These are phyloP conservation scores for Mucor racemosus DNA, from an alignment of 371 early-diverging fungal genomes.

Conservation along the genomic window DNA sequence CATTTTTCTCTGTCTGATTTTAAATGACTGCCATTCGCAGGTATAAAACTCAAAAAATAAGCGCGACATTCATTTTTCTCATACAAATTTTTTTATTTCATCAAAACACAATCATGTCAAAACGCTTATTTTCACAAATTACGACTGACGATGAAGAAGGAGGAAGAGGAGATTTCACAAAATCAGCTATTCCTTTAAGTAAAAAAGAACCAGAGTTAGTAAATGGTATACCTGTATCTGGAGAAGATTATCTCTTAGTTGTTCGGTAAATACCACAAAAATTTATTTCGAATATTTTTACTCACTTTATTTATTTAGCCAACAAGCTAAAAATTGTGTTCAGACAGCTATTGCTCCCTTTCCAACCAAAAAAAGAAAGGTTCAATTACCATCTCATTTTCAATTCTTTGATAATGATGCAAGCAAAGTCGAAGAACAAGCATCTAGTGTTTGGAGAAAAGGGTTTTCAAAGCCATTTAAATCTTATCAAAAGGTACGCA, in stretches of 20 bases:
- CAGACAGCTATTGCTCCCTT: constrained; percentile 38
- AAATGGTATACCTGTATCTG: constrained; percentile 49
- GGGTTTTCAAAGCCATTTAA: constrained; percentile 31
- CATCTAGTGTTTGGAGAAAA: constrained; percentile 38
- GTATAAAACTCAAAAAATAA: too few species aligned
- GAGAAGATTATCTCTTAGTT: constrained; percentile 52
- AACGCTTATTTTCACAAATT: constrained; percentile 36
- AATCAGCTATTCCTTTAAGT: constrained; percentile 37
- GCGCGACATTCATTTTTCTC: neutral
- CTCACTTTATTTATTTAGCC: constrained; percentile 15
- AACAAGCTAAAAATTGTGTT: constrained; percentile 40
- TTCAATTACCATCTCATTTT: constrained; percentile 36
- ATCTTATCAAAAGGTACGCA: constrained; percentile 30
- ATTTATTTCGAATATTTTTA: too few species aligned
- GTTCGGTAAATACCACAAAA: constrained; percentile 38
- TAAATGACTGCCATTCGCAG: too few species aligned
- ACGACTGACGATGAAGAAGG: constrained; percentile 23
- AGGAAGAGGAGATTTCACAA: constrained; percentile 9
- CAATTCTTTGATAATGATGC: constrained; percentile 20
- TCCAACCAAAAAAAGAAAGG: constrained; percentile 26
- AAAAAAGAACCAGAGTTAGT: constrained; percentile 37
- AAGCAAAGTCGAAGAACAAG: constrained; percentile 1
- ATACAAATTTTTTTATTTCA: too few species aligned
- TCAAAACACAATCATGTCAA: constrained; percentile 16
- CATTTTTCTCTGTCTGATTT: too few species aligned